A percentile compares a stretch with the other conserved stretches of the same genome.
phyloP scores from a whole-genome alignment of 2,329 filamentous ascomycete species.

The Trichoderma asperellum region DNA sequence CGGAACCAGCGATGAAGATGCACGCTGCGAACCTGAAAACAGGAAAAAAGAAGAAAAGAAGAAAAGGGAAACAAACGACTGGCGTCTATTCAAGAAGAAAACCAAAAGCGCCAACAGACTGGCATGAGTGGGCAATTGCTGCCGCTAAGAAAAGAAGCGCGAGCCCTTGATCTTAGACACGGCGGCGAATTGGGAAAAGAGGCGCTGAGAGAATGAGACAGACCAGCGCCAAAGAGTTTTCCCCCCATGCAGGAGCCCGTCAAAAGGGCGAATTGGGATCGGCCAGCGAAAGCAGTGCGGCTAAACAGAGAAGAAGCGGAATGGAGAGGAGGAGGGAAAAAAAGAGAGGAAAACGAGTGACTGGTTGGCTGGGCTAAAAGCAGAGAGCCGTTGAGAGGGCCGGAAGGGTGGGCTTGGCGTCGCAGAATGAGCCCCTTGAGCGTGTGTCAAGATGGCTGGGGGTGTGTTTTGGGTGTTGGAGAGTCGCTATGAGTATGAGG shows the following conservation, averaged over 20 bases:
- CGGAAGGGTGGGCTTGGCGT: slow-evolving; percentile 18
- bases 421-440: slow-evolving; percentile 18
- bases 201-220: not conserved
- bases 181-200: not conserved
- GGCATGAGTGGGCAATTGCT: slow-evolving; percentile 14
- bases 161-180: not conserved
- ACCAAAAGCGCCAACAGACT: not conserved
- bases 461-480: not conserved
- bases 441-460: slow-evolving; percentile 26
- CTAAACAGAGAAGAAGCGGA: not conserved
- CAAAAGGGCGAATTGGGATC: slow-evolving; percentile 21
- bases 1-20: slow-evolving; percentile 3
- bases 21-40: not conserved
- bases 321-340: not conserved
- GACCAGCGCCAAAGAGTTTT: not conserved
- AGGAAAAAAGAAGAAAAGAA: not conserved
- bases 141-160: not conserved
- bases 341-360: not conserved
- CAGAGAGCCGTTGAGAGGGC: not conserved
- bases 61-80: not conserved
- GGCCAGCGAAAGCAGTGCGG: slow-evolving; percentile 14
- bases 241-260: slow-evolving; percentile 12
- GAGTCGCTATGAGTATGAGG: too few species aligned
- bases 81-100: slow-evolving; percentile 10
- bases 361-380: not conserved